phyloP scores from a whole-genome alignment of 2,329 filamentous ascomycete genomes.

The Cercospora brassicicola region DNA sequence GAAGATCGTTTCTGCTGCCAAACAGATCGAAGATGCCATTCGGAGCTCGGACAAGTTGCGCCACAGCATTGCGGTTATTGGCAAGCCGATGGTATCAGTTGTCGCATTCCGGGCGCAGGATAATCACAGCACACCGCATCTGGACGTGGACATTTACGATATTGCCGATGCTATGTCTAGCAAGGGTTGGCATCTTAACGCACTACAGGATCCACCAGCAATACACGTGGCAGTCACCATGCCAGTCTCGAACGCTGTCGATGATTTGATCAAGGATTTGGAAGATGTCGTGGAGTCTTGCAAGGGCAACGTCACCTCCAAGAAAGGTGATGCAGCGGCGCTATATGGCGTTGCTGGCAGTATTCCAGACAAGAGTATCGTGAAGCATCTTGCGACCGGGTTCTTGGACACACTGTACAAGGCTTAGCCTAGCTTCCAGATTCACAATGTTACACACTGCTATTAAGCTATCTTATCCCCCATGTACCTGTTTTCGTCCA shows the following conservation, averaged over 20 bases:
- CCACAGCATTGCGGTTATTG: conserved; percentile 75
- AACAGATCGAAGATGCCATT: conserved; percentile 76
- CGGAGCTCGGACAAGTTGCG: conserved; percentile 66
- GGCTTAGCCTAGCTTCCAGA: conserved; percentile 13
- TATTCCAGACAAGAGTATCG: conserved; percentile 91
- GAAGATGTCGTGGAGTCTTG: conserved; percentile 64
- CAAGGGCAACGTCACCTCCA: conserved; percentile 67
- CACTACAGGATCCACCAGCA: conserved; percentile 84
- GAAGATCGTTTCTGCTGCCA: conserved; percentile 82
- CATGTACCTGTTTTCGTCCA: neutral
- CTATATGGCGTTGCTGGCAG: conserved; percentile 94
- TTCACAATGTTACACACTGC: neutral
- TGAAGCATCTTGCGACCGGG: conserved; percentile 83
- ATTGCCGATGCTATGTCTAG: conserved; percentile 82
- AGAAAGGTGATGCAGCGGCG: conserved; percentile 76
- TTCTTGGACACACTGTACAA: conserved; percentile 77
- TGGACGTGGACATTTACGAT: conserved; percentile 88
- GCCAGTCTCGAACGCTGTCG: conserved; percentile 77
- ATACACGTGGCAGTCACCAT: conserved; percentile 93
- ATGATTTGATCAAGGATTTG: conserved; percentile 73
- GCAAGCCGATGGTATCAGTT: conserved; percentile 83
- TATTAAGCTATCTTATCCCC: neutral
- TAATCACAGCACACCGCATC: conserved; percentile 32
- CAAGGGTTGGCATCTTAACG: conserved; percentile 94
- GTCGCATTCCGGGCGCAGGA: conserved; percentile 73